Base-by-base conservation (phyloP, 2,329 filamentous ascomycete genomes). In the Fusarium equiseti region DNA sequence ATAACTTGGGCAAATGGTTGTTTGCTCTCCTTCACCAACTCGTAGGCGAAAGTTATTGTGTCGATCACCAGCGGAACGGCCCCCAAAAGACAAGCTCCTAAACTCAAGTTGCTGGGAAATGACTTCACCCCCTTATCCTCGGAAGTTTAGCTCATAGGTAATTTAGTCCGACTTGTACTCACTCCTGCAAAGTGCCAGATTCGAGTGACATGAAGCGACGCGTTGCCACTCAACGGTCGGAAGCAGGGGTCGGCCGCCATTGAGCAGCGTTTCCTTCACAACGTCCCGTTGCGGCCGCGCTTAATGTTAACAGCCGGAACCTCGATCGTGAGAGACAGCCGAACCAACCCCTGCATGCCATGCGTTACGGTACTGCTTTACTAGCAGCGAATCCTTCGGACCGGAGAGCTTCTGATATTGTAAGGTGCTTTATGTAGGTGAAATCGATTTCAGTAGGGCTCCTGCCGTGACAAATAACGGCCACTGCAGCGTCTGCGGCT, bases 201-300 rank as follows among this genome's bases (percentile, higher is more conserved):
- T 63, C n/a, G 48, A 67, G 54, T 55, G 53, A 48, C 62, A 67
- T 29, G 40, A 26, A 63, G 67, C 67, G 67, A 71, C 67, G 38
- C 63, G 58, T 68, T n/a, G 58, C 68, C 63, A 68, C 67, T 68
- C 58, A 68, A 66, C 54, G 54, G 55, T 66, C 53, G 42, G 26
- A 27, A 54, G 54, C 67, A 70, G 67, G 68, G 67, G 68, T 70
- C 68, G 68, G 68, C 68, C 68, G 68, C 68, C 67, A 51, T 46
- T 49, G 38, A 35, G 58, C 44, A 53, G 42, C 48, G 43, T 50
- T 61, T 61, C 42, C 26, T 59, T 40, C 26, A 31, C 64, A 50
- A 43, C 50, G 52, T 56, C 50, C 49, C 51, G 42, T 40, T 52
- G 49, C 54, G 59, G 64, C 38, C 57, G 64, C 58, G 67, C 58